Conservation (phyloP, 163 green algal species). For the Scenedesmus sp. region DNA sequence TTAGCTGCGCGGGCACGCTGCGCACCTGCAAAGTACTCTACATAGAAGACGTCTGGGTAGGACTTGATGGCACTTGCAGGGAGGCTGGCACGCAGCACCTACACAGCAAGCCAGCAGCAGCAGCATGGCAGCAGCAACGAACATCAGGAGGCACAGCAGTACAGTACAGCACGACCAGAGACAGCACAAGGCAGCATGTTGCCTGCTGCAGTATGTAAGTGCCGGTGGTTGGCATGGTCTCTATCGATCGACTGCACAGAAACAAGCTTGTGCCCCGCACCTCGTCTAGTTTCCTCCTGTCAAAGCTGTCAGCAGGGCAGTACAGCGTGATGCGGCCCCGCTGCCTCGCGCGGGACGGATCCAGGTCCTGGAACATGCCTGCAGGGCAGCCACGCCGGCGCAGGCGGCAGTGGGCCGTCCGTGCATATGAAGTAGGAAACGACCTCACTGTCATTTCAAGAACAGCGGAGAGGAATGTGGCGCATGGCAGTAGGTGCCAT, state of each 20-base stretch:
- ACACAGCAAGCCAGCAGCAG: not conserved
- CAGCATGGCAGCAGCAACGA: not conserved
- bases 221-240: too few relatives aligned
- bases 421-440: too few relatives aligned
- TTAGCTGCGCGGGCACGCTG: not conserved
- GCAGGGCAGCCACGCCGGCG: not conserved
- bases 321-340: slow-evolving; percentile 50
- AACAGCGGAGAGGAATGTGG: not conserved
- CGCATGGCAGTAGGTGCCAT: not conserved
- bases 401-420: too few relatives aligned
- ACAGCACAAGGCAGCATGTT: too few relatives aligned
- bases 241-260: not conserved
- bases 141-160: too few relatives aligned
- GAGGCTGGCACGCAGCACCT: slow-evolving; percentile 52
- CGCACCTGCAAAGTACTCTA: slow-evolving; percentile 53
- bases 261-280: not conserved
- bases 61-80: slow-evolving; percentile 48
- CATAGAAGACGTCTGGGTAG: slow-evolving; percentile 52
- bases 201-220: too few relatives aligned
- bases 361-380: slow-evolving; percentile 45
- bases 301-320: slow-evolving; percentile 40
- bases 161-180: too few relatives aligned
- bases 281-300: slow-evolving; percentile 56
- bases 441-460: too few relatives aligned
- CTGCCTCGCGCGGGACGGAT: not conserved